Evolutionary conservation across 2,329 filamentous ascomycete species (phyloP).

Genomic region (Nectriaceae sp.): DNA sequence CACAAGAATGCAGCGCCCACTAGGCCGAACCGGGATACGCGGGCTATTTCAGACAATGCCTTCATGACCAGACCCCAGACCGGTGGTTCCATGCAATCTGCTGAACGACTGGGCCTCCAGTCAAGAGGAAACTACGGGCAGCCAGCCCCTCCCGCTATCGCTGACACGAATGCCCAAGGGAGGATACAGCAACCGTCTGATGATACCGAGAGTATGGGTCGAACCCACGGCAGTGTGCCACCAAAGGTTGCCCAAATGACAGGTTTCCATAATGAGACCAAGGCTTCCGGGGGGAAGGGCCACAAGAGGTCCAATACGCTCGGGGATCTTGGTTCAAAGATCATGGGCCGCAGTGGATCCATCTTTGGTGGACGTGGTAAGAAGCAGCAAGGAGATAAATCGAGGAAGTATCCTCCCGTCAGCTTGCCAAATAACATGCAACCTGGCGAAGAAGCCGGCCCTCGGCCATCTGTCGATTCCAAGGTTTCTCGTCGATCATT

Average conservation of each 20-base stretch:
- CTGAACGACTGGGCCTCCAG: constrained; percentile 63
- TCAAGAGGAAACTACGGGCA: constrained; percentile 77
- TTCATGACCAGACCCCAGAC: constrained; percentile 71
- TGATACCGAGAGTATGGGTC: constrained; percentile 68
- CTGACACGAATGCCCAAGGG: constrained; percentile 85
- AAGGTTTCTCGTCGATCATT: constrained; percentile 67
- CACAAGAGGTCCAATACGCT: constrained; percentile 76
- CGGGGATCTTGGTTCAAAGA: constrained; percentile 78
- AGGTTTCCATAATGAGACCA: constrained; percentile 56
- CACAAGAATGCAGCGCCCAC: constrained; percentile 38
- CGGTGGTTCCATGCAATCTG: constrained; percentile 75
- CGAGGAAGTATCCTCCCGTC: constrained; percentile 80
- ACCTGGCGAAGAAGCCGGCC: constrained; percentile 52
- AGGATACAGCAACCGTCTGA: constrained; percentile 79
- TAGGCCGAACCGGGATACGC: constrained; percentile 34
- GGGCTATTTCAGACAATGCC: constrained; percentile 42
- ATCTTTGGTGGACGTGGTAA: constrained; percentile 68
- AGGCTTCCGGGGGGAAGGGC: constrained; percentile 49
- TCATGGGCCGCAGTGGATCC: constrained; percentile 82
- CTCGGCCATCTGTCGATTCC: constrained; percentile 70
- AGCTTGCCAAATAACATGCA: constrained; percentile 80
- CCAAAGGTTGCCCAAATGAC: constrained; percentile 60
- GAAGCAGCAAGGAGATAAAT: constrained; percentile 59
- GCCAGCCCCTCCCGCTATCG: constrained; percentile 82
- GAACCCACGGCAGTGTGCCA: constrained; percentile 61